Conservation (phyloP, 306 rosid species). For the Prunus davidiana region DNA sequence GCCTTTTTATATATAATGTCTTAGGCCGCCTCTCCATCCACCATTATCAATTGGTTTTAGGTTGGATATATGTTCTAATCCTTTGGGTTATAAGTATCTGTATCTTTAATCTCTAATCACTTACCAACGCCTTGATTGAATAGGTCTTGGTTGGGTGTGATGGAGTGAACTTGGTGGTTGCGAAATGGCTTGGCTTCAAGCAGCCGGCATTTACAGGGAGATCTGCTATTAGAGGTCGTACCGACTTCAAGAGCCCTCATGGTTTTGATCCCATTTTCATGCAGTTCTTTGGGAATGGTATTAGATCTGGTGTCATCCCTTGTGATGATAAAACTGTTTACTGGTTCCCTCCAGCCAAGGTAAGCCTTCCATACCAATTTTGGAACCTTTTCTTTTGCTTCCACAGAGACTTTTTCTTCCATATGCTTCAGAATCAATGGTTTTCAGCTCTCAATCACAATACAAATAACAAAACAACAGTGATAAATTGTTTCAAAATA, state of each 20-base stretch:
- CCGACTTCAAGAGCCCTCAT: neutral
- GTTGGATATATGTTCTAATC: no score
- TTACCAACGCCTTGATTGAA: neutral
- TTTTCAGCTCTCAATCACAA: no score
- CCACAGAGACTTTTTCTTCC: no score
- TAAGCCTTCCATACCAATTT: neutral
- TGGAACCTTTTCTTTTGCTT: no score
- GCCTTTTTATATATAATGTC: no score
- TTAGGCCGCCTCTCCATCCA: no score
- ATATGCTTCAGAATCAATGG: no score
- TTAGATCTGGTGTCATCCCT: slow-evolving; percentile 27
- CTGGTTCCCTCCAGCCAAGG: slow-evolving; percentile 22
- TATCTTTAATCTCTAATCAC: neutral
- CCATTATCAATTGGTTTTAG: no score
- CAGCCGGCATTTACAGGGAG: slow-evolving; percentile 23
- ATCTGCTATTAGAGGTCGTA: slow-evolving; percentile 17
- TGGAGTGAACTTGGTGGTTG: slow-evolving; percentile 33
- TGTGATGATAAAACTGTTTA: slow-evolving; percentile 17
- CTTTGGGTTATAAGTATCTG: no score
- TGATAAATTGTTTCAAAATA: no score
- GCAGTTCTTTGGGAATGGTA: slow-evolving; percentile 26
- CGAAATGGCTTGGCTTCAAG: slow-evolving; percentile 25
- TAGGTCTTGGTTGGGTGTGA: slow-evolving; percentile 28
- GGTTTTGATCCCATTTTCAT: slow-evolving; percentile 16
- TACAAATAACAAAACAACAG: no score